phyloP scores from a whole-genome alignment of 495 filamentous ascomycete species.

The Penicillium flavigenum region DNA sequence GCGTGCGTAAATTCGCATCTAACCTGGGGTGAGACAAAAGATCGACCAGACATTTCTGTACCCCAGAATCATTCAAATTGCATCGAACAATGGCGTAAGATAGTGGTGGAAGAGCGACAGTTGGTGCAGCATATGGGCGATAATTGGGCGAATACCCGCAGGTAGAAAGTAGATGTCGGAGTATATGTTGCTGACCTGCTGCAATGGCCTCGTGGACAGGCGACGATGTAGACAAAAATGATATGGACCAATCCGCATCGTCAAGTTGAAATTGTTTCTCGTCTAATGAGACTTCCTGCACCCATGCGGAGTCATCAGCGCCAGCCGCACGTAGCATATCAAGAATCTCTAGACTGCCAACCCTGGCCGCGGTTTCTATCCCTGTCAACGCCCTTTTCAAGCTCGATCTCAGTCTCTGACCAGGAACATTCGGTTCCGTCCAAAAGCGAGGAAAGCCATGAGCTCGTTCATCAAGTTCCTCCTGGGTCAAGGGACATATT shows the following conservation, averaged over 20 bases:
- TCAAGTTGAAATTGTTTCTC: not conserved
- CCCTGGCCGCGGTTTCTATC: not conserved
- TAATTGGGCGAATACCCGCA: not conserved
- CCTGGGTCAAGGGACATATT: not conserved
- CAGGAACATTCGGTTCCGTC: not conserved
- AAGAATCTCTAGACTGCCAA: not conserved
- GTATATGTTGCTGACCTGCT: not conserved
- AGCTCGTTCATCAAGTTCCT: not conserved
- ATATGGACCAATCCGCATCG: not conserved
- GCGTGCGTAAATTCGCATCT: not conserved
- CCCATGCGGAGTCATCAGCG: not conserved
- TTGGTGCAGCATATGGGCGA: not conserved
- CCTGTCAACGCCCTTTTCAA: not conserved
- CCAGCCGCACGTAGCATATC: not conserved
- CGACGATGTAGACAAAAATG: not conserved
- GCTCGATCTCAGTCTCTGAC: not conserved
- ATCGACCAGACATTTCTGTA: not conserved
- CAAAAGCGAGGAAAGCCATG: not conserved
- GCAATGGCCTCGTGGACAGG: not conserved
- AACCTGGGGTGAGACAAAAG: not conserved
- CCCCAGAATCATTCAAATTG: not conserved
- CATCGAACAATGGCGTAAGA: not conserved
- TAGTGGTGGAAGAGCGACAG: not conserved
- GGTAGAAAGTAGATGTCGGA: not conserved
- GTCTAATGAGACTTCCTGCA: not conserved